phyloP scores from a whole-genome alignment of 129 eudicot species.

The Helianthus tuberosus region DNA sequence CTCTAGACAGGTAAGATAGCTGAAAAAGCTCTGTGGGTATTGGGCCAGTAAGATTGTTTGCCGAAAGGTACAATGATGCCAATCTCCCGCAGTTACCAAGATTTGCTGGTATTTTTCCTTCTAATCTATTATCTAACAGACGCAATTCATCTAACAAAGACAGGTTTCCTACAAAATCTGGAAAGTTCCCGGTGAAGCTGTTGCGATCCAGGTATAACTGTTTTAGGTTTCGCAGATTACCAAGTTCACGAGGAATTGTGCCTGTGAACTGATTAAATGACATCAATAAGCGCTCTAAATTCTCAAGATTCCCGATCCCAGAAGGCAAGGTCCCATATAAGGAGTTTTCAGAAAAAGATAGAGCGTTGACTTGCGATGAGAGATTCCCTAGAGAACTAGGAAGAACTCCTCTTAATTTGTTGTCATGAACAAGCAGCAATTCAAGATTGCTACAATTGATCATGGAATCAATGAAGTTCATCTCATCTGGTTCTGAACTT shows the following conservation, averaged over 20 bases:
- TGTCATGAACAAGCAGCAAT: constrained; percentile 1
- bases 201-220: constrained; percentile 6
- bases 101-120: constrained; percentile 31
- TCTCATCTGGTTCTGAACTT: constrained; percentile 30
- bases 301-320: constrained; percentile 31
- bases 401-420: constrained; percentile 37
- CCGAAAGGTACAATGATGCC: constrained; percentile 16
- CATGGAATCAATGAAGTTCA: constrained; percentile 40
- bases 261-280: constrained; percentile 29
- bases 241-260: constrained; percentile 39
- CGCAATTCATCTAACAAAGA: constrained; percentile 1
- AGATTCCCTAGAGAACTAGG: constrained; percentile 42
- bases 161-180: constrained; percentile 38
- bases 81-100: constrained; percentile 36
- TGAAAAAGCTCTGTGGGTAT: constrained; percentile 33
- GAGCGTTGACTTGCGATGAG: constrained; percentile 26
- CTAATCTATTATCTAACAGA: constrained; percentile 24
- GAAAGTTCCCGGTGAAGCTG: constrained; percentile 37
- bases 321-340: constrained; percentile 28
- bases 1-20: constrained; percentile 16
- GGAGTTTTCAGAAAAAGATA: not conserved
- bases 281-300: not conserved
- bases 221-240: constrained; percentile 28
- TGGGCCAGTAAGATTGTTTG: constrained; percentile 33
- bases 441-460: constrained; percentile 35